Percentiles rank a stretch among this genome's conserved stretches.
Evolutionary conservation across 2,329 filamentous ascomycete species (phyloP).

Genomic region (Cladosporium sp.): DNA sequence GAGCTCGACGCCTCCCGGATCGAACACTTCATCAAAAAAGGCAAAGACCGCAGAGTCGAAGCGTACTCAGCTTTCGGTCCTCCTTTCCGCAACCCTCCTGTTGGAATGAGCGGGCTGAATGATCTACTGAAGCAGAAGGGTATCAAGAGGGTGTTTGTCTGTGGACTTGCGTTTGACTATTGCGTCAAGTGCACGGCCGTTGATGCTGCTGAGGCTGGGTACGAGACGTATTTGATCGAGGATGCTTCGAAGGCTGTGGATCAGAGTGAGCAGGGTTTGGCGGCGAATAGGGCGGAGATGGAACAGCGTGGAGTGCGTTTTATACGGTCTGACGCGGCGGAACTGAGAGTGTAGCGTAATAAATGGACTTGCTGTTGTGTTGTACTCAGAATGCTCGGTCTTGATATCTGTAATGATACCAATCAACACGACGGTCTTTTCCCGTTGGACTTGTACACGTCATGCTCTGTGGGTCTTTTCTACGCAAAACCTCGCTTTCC

Average conservation of each 20-base stretch:
- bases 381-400: no score
- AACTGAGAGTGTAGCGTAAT: not conserved
- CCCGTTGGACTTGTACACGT: no score
- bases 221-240: constrained; percentile 69
- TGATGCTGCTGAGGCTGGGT: constrained; percentile 73
- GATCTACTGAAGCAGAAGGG: constrained; percentile 50
- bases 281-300: constrained; percentile 50
- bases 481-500: no score
- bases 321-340: constrained; percentile 35
- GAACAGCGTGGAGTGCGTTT: constrained; percentile 57
- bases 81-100: constrained; percentile 61
- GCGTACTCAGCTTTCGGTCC: constrained; percentile 94
- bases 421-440: no score
- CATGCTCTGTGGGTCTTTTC: no score
- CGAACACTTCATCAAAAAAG: constrained; percentile 73
- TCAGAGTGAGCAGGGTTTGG: constrained; percentile 52
- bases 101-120: constrained; percentile 60
- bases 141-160: constrained; percentile 78
- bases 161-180: constrained; percentile 83
- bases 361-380: no score
- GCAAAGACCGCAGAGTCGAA: constrained; percentile 68
- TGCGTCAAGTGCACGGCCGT: constrained; percentile 81
- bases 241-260: constrained; percentile 76
- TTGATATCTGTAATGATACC: no score
- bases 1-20: constrained; percentile 61